Evolutionary conservation across 768 basidiomycete genomes (phyloP), one percentile per base, ranked within the genome.

Genomic region (Lactarius akahatsu): DNA sequence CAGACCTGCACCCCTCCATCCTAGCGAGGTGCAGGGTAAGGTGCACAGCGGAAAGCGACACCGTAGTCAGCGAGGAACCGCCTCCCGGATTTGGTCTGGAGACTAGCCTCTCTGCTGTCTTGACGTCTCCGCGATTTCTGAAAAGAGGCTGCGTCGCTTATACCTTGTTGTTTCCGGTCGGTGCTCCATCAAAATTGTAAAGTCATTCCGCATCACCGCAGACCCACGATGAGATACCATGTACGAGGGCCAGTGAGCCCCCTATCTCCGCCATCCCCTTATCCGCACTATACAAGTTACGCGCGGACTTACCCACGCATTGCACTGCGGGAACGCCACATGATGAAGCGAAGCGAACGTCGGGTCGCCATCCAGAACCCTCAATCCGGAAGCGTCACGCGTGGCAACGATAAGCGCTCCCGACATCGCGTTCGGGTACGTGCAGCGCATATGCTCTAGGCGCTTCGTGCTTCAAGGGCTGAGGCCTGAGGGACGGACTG

Each of bases 401-500:
- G 36, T 38, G 2, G 45, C 55, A 20, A 65, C 38, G 13, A 8
- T 61, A 26, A 30, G 9, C 41, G 59, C 47, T 3, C 57, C 61
- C 8, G 66, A 67, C n/a, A 4, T 63, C 45, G 43, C 59, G 18
- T 61, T 61, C 36, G 60, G 45, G 23, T 61, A 65, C 16, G 64
- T 58, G 30, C 28, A 34, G 34, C 58, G 4, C 64, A 67, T 71
- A 10, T 76, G 74, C 61, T 72, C 75, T 16, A 69, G 71, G 10
- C 62, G 75, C 16, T 65, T 78, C 50, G 2, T 7, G 15, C 13
- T 40, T 47, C 64, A 59, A 81, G 4, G 79, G 76, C 9, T 34
- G 34, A 34, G 8, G 34, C 34, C 0, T 74, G 78, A 57, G 70
- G 73, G 57, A 74, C 77, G 0, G 38, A 80, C 57, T 81, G 80